Evolutionary conservation across 495 filamentous ascomycete genomes (phyloP).

Genomic region (Aspergillus egyptiacus): DNA sequence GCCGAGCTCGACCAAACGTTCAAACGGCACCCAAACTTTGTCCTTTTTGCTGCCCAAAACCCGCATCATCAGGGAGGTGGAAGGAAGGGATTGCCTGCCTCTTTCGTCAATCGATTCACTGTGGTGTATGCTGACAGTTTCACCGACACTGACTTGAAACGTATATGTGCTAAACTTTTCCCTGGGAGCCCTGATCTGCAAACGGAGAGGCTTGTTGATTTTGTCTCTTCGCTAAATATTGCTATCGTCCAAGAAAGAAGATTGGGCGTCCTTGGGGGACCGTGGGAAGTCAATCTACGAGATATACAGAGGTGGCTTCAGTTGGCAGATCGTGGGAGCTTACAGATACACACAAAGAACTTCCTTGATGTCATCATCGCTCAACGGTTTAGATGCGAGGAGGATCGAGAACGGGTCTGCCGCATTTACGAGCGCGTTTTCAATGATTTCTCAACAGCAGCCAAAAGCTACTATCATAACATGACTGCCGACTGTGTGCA

Average conservation of each 20-base stretch:
- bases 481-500: conserved; percentile 65
- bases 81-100: conserved; percentile 88
- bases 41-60: conserved; percentile 94
- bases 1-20: conserved; percentile 92
- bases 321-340: conserved; percentile 49
- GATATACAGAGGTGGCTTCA: conserved; percentile 88
- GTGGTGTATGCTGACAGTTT: conserved; percentile 94
- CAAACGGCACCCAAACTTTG: conserved; percentile 79
- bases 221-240: conserved; percentile 70
- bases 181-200: conserved; percentile 50
- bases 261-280: conserved; percentile 75
- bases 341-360: conserved; percentile 52
- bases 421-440: conserved; percentile 58
- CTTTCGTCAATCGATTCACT: conserved; percentile 96
- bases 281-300: conserved; percentile 96
- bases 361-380: conserved; percentile 78
- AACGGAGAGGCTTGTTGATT: conserved; percentile 62
- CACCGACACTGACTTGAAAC: conserved; percentile 67
- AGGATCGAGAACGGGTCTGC: conserved; percentile 58
- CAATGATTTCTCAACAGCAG: conserved; percentile 25
- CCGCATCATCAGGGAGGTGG: conserved; percentile 96
- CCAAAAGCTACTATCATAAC: conserved; percentile 54
- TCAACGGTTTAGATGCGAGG: conserved; percentile 74
- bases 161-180: conserved; percentile 75
- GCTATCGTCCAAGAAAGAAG: conserved; percentile 57